Conservation (phyloP, 768 basidiomycete species). For the Lanmaoa rubissima region DNA sequence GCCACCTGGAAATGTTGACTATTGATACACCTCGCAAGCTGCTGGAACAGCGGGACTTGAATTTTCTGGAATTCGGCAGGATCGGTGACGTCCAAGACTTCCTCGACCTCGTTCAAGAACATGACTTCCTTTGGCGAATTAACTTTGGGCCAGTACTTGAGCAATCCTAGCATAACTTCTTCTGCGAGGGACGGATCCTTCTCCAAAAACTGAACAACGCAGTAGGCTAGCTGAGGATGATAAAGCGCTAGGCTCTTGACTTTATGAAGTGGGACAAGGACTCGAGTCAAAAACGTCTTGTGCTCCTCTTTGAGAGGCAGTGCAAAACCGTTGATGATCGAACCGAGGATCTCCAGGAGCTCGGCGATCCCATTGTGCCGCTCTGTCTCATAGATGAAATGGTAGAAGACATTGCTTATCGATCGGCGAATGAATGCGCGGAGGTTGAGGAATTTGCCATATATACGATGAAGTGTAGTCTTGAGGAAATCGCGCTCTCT, state of each 20-base stretch:
- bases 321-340: conserved; percentile 99
- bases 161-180: conserved; percentile 93
- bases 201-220: conserved; percentile 97
- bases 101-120: conserved; percentile 99
- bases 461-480: conserved; percentile 97
- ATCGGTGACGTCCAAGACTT: conserved; percentile 97
- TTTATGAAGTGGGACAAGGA: conserved; percentile 95
- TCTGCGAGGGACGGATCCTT: conserved; percentile 91
- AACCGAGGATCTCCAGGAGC: conserved; percentile 94
- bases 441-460: conserved; percentile 98
- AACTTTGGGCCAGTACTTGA: conserved; percentile 98
- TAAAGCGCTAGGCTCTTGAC: conserved; percentile 97
- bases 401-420: conserved; percentile 99
- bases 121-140: conserved; percentile 99
- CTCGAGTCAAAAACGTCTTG: conserved; percentile 94
- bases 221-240: conserved; percentile 99
- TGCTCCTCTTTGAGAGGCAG: conserved; percentile 98
- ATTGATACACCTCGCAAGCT: conserved; percentile 95
- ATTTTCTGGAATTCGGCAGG: conserved; percentile 96
- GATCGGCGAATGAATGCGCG: conserved; percentile 98
- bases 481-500: conserved; percentile 99
- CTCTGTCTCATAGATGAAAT: conserved; percentile 98
- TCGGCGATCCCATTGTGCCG: conserved; percentile 99
- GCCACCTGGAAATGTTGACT: conserved; percentile 99
- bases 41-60: conserved; percentile 87